A percentile compares a stretch with the other conserved stretches of the same genome.
phyloP scores from a whole-genome alignment of 768 basidiomycete genomes.

The Mycena sanguinolenta region DNA sequence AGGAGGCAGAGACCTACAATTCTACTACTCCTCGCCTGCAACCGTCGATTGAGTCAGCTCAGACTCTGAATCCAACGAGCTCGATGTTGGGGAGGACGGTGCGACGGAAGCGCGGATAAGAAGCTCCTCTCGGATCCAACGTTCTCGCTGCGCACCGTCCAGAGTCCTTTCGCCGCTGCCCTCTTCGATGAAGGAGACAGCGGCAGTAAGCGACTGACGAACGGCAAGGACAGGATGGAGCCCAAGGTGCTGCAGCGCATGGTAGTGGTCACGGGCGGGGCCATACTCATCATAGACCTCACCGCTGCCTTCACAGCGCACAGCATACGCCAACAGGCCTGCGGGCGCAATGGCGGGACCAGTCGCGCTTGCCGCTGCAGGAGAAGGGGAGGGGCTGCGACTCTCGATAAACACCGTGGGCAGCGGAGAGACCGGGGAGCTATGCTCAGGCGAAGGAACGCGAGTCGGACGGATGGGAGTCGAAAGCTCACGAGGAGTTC shows the following conservation, averaged over 20 bases:
- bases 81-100: not conserved
- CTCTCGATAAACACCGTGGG: not conserved
- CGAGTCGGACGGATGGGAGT: not conserved
- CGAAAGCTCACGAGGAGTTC: no score
- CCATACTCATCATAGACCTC: not conserved
- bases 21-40: no score
- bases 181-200: conserved; percentile 3
- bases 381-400: conserved; percentile 8
- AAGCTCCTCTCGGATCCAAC: conserved; percentile 5
- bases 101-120: not conserved
- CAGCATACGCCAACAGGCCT: not conserved
- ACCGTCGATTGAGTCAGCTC: not conserved
- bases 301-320: not conserved
- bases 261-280: not conserved
- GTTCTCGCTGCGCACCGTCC: not conserved
- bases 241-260: not conserved
- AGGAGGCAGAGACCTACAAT: no score
- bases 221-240: not conserved
- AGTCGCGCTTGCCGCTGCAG: not conserved
- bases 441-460: no score
- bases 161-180: not conserved
- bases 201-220: not conserved
- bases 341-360: not conserved
- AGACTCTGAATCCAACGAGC: not conserved
- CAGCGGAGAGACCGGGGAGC: no score